phyloP scores from a whole-genome alignment of 2,329 filamentous ascomycete genomes.

The Diaporthe eres region DNA sequence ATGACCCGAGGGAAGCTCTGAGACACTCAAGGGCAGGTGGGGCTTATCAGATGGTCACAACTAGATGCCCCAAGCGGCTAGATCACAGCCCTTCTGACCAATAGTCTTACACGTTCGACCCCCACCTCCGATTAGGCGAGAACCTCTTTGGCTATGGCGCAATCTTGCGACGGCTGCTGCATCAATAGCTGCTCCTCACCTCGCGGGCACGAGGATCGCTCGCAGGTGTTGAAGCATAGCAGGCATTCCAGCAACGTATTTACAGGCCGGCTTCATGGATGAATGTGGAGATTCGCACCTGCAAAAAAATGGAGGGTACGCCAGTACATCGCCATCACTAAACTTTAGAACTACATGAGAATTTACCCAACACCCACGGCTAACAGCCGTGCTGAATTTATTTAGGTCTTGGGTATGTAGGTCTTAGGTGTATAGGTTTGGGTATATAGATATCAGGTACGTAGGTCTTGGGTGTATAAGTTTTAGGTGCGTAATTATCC shows the following conservation, averaged over 20 bases:
- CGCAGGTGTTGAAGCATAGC: not conserved
- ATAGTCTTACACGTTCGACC: constrained; percentile 31
- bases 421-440: no score
- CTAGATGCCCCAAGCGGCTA: constrained; percentile 19
- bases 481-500: no score
- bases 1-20: constrained; percentile 20
- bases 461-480: no score
- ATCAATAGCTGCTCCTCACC: not conserved
- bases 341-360: no score
- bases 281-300: not conserved
- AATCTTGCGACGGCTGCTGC: constrained; percentile 17
- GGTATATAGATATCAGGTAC: no score
- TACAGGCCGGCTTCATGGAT: not conserved
- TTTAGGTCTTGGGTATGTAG: no score
- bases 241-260: not conserved
- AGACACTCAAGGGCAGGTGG: constrained; percentile 21
- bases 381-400: no score
- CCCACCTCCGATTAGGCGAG: not conserved
- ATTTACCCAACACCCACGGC: no score
- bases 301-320: not conserved
- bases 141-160: constrained; percentile 28
- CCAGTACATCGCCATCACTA: not conserved
- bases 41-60: constrained; percentile 18
- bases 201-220: not conserved
- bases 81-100: not conserved